Evolutionary conservation across 1,284 basidiomycete genomes (phyloP), one percentile per base, ranked within the genome.

Genomic region (Schizopora paradoxa): DNA sequence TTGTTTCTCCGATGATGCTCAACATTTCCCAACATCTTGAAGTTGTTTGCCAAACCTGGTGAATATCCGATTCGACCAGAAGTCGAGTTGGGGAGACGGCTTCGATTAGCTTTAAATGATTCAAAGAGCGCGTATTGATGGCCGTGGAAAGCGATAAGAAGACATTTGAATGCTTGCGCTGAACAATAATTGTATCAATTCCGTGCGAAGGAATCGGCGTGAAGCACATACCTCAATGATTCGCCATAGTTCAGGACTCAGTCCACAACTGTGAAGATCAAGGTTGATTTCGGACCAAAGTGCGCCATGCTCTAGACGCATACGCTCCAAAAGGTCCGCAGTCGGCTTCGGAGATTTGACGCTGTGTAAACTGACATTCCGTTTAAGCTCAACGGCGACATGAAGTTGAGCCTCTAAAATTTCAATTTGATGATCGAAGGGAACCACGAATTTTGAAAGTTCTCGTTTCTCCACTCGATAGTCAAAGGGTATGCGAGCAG

Each of bases 111-210:
- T 70, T 66, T 39, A 65, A 66, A 54, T 82, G 73, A 40, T 74
- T 75, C 1, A 69, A 65, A 8, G 83, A 83, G 36, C 82, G 79
- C 23, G 72, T 66, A 53, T 91, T 91, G 57, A 91, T 86, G 41
- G 72, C 76, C 1, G 78, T 86, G 0, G 89, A 91, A 10, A 91
- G 66, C 0, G 89, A 91, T 47, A 91, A 69, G 62, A 78, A 91
- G 38, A 77, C 68, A 59, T 91, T 91, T 6, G 63, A 54, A 54
- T 90, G 78, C 35, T 69, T 80, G 86, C 87, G 38, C 25, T 22
- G 16, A 23, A 23, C 2, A 32, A 41, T 40, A 18, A 6, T 43
- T 39, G 23, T 35, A 41, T 38, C 3, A 36, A 40, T 25, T 4
- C 36, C 27, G 40, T 11, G 14, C n/a, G 18, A 6, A 33, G 27